Evolutionary conservation across 306 rosid species (phyloP).

Genomic region (Spatholobus suberectus): DNA sequence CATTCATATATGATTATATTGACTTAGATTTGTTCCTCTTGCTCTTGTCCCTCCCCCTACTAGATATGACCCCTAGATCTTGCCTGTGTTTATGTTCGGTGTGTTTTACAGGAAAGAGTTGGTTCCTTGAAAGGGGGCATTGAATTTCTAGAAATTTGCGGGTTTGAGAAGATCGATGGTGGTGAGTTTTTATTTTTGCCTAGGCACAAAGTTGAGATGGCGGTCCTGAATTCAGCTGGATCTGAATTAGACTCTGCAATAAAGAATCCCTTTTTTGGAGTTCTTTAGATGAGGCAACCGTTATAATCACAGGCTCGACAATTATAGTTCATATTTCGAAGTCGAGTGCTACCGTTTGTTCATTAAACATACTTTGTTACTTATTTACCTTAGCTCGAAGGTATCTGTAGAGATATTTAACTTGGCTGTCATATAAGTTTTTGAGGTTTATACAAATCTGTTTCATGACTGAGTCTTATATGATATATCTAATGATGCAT

Average conservation of each 20-base stretch:
- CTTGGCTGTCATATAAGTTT: not conserved
- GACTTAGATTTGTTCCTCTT: too few relatives aligned
- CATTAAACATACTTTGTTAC: not conserved
- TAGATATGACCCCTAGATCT: not conserved
- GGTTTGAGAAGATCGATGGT: conserved; percentile 81
- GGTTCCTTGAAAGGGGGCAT: conserved; percentile 83
- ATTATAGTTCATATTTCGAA: conserved; percentile 22
- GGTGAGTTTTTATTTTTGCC: conserved; percentile 80
- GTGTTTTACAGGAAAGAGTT: conserved; percentile 81
- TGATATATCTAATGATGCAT: conserved; percentile 2
- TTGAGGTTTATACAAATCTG: conserved; percentile 16
- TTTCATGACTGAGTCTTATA: conserved; percentile 3
- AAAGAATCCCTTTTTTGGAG: conserved; percentile 94
- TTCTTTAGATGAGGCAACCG: conserved; percentile 55
- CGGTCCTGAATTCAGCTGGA: conserved; percentile 85
- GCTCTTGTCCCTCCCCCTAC: too few relatives aligned
- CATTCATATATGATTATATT: too few relatives aligned
- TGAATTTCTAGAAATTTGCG: conserved; percentile 92
- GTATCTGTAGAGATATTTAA: not conserved
- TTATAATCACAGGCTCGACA: conserved; percentile 29
- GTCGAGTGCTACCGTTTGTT: conserved; percentile 23
- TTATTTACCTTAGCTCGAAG: conserved; percentile 6
- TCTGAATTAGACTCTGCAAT: conserved; percentile 90
- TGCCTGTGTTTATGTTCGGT: not conserved
- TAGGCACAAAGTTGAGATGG: conserved; percentile 75